phyloP scores from a whole-genome alignment of 768 basidiomycete species.

The Leccinellum luteum region DNA sequence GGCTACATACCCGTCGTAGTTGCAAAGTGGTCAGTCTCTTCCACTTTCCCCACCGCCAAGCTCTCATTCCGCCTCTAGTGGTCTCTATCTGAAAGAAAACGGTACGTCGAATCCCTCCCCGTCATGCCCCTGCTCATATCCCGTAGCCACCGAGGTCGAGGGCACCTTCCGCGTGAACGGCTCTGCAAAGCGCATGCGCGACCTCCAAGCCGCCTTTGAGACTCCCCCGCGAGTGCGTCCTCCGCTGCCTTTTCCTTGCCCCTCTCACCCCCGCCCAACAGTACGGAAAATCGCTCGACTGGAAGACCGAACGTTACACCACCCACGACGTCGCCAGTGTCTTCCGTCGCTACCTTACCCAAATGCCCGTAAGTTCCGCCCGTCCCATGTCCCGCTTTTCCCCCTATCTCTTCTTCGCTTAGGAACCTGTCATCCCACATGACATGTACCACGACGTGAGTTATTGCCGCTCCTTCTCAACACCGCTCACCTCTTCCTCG shows the following conservation, averaged over 20 bases:
- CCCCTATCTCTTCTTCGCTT: conserved; percentile 11
- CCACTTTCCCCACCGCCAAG: neutral
- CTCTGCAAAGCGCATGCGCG: conserved; percentile 93
- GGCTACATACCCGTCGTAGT: conserved; percentile 96
- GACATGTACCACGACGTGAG: conserved; percentile 85
- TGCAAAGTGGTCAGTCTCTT: conserved; percentile 79
- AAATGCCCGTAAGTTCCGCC: conserved; percentile 79
- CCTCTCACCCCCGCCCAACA: conserved; percentile 31
- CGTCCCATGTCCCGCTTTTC: neutral
- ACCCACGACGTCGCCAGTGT: conserved; percentile 97
- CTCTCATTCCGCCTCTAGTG: conserved; percentile 44
- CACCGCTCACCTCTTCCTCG: conserved; percentile 7
- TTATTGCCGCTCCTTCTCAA: conserved; percentile 15
- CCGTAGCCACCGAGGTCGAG: conserved; percentile 79
- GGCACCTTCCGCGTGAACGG: conserved; percentile 96
- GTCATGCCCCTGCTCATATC: neutral
- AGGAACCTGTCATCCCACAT: conserved; percentile 96
- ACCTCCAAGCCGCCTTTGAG: conserved; percentile 90
- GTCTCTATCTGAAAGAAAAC: conserved; percentile 91
- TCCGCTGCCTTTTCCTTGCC: neutral
- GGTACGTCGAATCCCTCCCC: conserved; percentile 43
- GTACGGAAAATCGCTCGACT: conserved; percentile 94
- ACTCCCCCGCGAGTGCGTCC: conserved; percentile 72
- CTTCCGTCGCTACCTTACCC: conserved; percentile 91
- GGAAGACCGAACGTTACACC: conserved; percentile 84